Percentiles rank a stretch among this genome's conserved stretches.
These are phyloP conservation scores for Yamadazyma scolyti DNA, from an alignment of 805 yeast genomes.

Conservation along the genomic window DNA sequence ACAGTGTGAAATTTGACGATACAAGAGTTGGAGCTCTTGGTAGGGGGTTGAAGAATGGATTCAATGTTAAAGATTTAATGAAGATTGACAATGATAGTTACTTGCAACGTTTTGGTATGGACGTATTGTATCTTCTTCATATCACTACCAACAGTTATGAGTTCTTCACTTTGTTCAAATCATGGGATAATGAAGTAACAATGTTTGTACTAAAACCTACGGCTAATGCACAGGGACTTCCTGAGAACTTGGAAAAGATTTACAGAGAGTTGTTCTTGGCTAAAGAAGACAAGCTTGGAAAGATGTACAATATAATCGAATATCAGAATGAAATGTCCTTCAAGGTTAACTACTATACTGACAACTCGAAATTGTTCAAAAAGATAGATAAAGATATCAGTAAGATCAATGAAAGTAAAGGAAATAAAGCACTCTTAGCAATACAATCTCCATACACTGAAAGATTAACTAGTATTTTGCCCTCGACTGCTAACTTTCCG, in stretches of 20 bases:
- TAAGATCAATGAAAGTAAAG: slow-evolving; percentile 55
- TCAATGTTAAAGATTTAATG: slow-evolving; percentile 57
- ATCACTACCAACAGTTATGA: slow-evolving; percentile 72
- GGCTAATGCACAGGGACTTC: slow-evolving; percentile 59
- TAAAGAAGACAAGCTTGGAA: slow-evolving; percentile 44
- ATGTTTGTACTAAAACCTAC: slow-evolving; percentile 69
- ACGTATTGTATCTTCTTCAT: slow-evolving; percentile 64
- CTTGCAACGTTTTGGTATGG: slow-evolving; percentile 51
- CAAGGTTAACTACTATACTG: slow-evolving; percentile 53
- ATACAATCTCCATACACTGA: slow-evolving; percentile 67
- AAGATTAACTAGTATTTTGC: slow-evolving; percentile 45
- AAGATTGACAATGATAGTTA: slow-evolving; percentile 50
- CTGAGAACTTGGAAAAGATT: slow-evolving; percentile 48
- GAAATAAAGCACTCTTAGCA: slow-evolving; percentile 60
- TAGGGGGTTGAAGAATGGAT: slow-evolving; percentile 80
- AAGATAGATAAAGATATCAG: slow-evolving; percentile 52
- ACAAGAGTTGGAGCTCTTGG: slow-evolving; percentile 80
- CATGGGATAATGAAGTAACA: slow-evolving; percentile 52
- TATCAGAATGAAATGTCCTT: slow-evolving; percentile 53
- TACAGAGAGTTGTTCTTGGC: slow-evolving; percentile 52
- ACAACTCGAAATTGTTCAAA: slow-evolving; percentile 51
- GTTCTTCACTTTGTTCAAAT: slow-evolving; percentile 61
- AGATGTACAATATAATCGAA: slow-evolving; percentile 44
- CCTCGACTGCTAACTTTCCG: slow-evolving; percentile 55
- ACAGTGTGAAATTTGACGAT: slow-evolving; percentile 65